A percentile compares a stretch with the other conserved stretches of the same genome.
phyloP scores from a whole-genome alignment of 495 filamentous ascomycete species.

The Penicillium cataractarum region DNA sequence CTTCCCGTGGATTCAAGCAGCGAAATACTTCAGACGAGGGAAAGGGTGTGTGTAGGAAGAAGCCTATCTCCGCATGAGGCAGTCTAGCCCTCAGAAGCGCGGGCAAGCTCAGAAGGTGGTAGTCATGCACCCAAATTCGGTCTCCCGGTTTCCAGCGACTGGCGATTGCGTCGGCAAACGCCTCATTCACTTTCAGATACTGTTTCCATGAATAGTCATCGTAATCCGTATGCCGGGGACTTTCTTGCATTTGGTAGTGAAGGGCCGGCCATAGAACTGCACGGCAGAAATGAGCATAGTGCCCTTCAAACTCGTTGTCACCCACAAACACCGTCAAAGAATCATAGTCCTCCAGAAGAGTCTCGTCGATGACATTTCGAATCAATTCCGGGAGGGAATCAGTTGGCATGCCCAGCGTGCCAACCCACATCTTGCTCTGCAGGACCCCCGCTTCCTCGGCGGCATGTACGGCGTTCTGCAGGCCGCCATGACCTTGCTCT shows the following conservation, averaged over 20 bases:
- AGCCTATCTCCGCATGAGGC: constrained; percentile 85
- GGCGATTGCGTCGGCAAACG: constrained; percentile 82
- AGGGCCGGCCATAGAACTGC: constrained; percentile 84
- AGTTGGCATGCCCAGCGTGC: constrained; percentile 86
- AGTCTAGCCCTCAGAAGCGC: constrained; percentile 75
- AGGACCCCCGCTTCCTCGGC: constrained; percentile 61
- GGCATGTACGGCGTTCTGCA: constrained; percentile 80
- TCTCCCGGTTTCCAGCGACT: constrained; percentile 85
- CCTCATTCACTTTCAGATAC: constrained; percentile 83
- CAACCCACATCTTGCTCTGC: constrained; percentile 75
- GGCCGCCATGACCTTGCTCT: constrained; percentile 83
- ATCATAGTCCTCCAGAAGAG: constrained; percentile 73
- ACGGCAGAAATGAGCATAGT: constrained; percentile 89
- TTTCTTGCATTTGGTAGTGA: constrained; percentile 92
- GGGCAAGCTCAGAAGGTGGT: constrained; percentile 83
- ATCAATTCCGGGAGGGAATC: constrained; percentile 71
- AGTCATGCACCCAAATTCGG: constrained; percentile 89
- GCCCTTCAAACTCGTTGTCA: constrained; percentile 84
- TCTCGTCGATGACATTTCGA: constrained; percentile 75
- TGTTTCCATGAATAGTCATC: constrained; percentile 93
- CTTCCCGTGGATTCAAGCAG: constrained; percentile 75
- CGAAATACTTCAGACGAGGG: constrained; percentile 91
- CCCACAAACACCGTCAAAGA: constrained; percentile 77
- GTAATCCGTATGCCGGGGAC: constrained; percentile 92
- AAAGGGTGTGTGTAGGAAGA: constrained; percentile 90